phyloP scores from a whole-genome alignment of 2,329 filamentous ascomycete genomes.

The Cryphonectria carpinicola region DNA sequence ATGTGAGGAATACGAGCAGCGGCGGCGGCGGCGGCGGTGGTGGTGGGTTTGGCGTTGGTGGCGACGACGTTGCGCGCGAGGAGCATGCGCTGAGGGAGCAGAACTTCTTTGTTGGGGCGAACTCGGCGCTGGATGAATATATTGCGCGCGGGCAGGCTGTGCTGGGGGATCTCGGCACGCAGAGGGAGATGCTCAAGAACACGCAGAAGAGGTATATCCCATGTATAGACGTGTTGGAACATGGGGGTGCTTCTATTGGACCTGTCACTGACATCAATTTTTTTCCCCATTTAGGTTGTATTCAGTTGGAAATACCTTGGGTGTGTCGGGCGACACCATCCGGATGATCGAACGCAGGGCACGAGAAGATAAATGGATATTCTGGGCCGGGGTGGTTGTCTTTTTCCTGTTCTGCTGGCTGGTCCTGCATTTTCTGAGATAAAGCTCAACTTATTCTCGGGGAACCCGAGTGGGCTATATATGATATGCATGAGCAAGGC shows the following conservation, averaged over 20 bases:
- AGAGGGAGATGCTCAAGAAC: conserved; percentile 92
- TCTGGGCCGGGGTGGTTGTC: conserved; percentile 80
- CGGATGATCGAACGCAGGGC: conserved; percentile 93
- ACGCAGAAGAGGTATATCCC: conserved; percentile 70
- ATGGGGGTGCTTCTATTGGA: neutral
- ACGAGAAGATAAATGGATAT: conserved; percentile 97
- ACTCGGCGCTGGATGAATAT: conserved; percentile 89
- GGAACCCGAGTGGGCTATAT: neutral
- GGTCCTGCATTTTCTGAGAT: conserved; percentile 83
- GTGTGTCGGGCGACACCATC: conserved; percentile 93
- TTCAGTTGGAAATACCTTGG: conserved; percentile 89
- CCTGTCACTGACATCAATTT: neutral
- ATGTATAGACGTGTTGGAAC: neutral
- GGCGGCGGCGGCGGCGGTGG: conserved; percentile 35
- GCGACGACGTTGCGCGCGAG: conserved; percentile 72
- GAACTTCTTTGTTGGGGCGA: conserved; percentile 80
- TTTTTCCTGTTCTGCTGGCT: conserved; percentile 94
- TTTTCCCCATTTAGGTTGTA: conserved; percentile 60
- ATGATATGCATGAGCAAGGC: conserved; percentile 27
- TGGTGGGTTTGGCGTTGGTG: conserved; percentile 50
- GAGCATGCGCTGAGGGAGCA: conserved; percentile 86
- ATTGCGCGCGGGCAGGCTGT: conserved; percentile 90
- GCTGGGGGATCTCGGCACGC: conserved; percentile 82
- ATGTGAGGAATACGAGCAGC: conserved; percentile 50
- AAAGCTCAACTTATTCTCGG: conserved; percentile 34